Evolutionary conservation across 108 stramenopile genomes (phyloP), one percentile per base, ranked within the genome.

Genomic region (Cyclotella kingstonii): DNA sequence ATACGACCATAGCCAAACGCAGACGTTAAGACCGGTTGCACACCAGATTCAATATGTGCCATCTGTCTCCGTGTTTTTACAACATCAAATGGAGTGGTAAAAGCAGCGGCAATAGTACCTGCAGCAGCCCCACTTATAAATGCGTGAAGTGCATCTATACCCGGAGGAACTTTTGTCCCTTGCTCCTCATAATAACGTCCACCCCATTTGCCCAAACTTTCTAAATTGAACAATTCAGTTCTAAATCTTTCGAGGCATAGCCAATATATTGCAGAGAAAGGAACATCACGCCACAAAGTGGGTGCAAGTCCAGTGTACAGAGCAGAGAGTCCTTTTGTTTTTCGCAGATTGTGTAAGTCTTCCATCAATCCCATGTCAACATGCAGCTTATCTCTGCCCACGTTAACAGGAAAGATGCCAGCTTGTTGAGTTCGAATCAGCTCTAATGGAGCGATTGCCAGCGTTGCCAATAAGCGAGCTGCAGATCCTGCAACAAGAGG

Each of bases 71-170:
- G 77, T 3, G 96, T 97, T 70, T 98, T 98, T 67, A 96, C 77
- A 25, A 98, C 96, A 72, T 97, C 98, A 33, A 96, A 85, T 5
- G 98, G 98, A n/a, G 96, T 96, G 4, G 96, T 97, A 5, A 82
- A 63, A 11, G 86, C 63, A 23, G 95, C 92, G 12, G 98, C 95
- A 34, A 96, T 63, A 11, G 78, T 68, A 21, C 95, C 95, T 0
- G 94, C 80, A 4, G 70, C 64, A 25, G 85, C 77, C 3, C 97
- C 95, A 63, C 82, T 79, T 7, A 91, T 31, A 49, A 98, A 86
- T 3, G 94, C 83, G 26, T 74, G 63, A 3, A 61, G 63, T 15
- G 68, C 75, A 50, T 54, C 51, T 1, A 70, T 25, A 29, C 33
- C 21, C 3, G 68, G 49, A 26, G 68, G 68, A 17, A 60, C 34